Percentiles rank a stretch among this genome's conserved stretches.
Conservation (phyloP, 2,329 filamentous ascomycete species). For the Penicillium sp. region DNA sequence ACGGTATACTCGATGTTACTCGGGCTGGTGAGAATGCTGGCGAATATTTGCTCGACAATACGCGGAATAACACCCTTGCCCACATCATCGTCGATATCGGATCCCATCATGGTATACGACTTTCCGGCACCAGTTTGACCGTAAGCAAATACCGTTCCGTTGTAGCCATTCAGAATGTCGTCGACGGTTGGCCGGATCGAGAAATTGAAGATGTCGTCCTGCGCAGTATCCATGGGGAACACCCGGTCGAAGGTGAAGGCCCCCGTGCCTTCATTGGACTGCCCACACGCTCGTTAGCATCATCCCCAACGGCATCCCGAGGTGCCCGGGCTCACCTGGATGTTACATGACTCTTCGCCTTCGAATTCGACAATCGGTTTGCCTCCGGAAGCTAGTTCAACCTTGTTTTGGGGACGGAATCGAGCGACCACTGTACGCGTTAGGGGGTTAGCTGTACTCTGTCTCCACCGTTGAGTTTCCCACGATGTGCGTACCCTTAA, state of each 20-base stretch:
- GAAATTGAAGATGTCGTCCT: constrained; percentile 95
- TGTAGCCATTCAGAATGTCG: constrained; percentile 98
- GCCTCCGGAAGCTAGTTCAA: constrained; percentile 86
- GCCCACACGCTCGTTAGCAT: constrained; percentile 25
- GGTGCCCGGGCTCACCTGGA: constrained; percentile 65
- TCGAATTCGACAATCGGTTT: constrained; percentile 89
- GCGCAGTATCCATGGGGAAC: constrained; percentile 88
- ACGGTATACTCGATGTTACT: constrained; percentile 98
- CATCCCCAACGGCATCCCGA: neutral
- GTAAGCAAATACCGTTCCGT: constrained; percentile 97
- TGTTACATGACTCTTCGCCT: constrained; percentile 79
- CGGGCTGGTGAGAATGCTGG: constrained; percentile 87
- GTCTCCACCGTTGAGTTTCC: neutral
- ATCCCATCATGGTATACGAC: constrained; percentile 98
- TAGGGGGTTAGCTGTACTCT: constrained; percentile 42
- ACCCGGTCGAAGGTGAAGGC: constrained; percentile 96
- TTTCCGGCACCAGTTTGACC: constrained; percentile 98
- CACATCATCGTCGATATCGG: constrained; percentile 85
- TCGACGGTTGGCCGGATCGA: constrained; percentile 95
- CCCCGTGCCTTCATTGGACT: constrained; percentile 80
- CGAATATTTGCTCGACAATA: constrained; percentile 96
- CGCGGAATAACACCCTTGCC: constrained; percentile 93
- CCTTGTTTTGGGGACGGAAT: constrained; percentile 94
- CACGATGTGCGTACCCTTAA: constrained; percentile 48
- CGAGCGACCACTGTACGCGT: constrained; percentile 77